Evolutionary conservation across 1,284 basidiomycete genomes (phyloP).

Genomic region (Boletellus sp.): DNA sequence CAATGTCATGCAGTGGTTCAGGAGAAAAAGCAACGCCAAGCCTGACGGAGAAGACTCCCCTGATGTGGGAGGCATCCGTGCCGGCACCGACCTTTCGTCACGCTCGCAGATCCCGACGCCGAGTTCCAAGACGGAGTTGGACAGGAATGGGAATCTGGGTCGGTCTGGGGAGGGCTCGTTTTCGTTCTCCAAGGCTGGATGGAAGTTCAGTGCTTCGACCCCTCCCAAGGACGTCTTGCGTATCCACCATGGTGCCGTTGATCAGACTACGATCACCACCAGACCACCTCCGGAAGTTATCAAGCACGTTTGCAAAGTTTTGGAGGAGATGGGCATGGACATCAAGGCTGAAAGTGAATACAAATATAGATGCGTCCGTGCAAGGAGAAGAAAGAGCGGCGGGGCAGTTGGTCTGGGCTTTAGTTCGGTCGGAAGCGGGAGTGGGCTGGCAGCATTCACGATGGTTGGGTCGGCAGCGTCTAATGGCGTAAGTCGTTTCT

Average conservation of each 20-base stretch:
- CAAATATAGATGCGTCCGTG: constrained; percentile 80
- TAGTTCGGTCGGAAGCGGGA: constrained; percentile 39
- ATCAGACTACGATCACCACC: constrained; percentile 88
- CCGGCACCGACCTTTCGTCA: constrained; percentile 25
- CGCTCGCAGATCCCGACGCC: constrained; percentile 32
- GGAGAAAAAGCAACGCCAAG: constrained; percentile 62
- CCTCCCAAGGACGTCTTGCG: constrained; percentile 60
- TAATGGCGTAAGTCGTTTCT: constrained; percentile 60
- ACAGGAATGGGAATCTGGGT: constrained; percentile 30
- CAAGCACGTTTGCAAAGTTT: constrained; percentile 73
- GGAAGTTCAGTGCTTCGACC: constrained; percentile 31
- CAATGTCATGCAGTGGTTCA: constrained; percentile 82
- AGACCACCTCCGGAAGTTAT: constrained; percentile 85
- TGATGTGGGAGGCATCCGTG: constrained; percentile 17
- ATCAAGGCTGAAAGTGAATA: constrained; percentile 84
- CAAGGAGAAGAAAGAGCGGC: constrained; percentile 63
- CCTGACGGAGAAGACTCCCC: constrained; percentile 36
- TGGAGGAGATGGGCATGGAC: constrained; percentile 90
- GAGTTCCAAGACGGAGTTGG: constrained; percentile 25
- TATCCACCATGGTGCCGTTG: constrained; percentile 90
- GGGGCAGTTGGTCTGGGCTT: constrained; percentile 39
- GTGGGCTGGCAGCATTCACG: constrained; percentile 67
- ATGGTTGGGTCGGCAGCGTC: constrained; percentile 77
- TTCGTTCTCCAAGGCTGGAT: constrained; percentile 32
- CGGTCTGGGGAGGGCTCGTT: constrained; percentile 30